A percentile compares a stretch with the other conserved stretches of the same genome.
These are phyloP conservation scores for Acacia pycnantha DNA, from an alignment of 331 rosid species.

Conservation along the genomic window DNA sequence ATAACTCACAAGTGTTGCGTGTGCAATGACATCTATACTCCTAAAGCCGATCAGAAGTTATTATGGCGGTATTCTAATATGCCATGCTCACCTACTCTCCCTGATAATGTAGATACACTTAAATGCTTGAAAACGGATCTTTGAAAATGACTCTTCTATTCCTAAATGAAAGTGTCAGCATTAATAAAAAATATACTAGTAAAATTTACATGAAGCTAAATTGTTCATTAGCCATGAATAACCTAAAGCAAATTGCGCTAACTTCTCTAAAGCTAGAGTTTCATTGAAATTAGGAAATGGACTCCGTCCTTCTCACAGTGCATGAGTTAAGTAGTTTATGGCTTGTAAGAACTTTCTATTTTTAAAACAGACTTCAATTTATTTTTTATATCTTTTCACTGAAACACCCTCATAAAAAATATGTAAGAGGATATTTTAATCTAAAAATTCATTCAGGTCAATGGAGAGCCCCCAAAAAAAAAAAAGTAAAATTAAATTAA, in stretches of 20 bases:
- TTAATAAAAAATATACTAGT: neutral
- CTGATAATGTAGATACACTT: neutral
- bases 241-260: neutral
- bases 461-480: neutral
- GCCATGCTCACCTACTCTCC: constrained; percentile 17
- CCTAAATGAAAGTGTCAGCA: neutral
- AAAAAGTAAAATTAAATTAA: neutral
- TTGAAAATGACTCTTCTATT: neutral
- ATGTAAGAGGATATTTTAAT: neutral
- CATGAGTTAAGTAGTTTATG: neutral
- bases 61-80: constrained; percentile 7
- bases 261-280: neutral
- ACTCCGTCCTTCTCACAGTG: neutral
- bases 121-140: neutral
- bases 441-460: neutral
- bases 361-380: neutral
- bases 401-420: neutral
- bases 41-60: neutral
- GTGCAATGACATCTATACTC: neutral
- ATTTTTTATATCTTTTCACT: neutral
- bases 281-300: too few relatives aligned
- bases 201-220: neutral
- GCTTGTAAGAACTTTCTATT: neutral
- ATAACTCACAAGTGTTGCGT: neutral
- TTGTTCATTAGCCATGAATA: neutral